Evolutionary conservation across 2,329 filamentous ascomycete genomes (phyloP).

Genomic region (Aspergillus phoenicis): DNA sequence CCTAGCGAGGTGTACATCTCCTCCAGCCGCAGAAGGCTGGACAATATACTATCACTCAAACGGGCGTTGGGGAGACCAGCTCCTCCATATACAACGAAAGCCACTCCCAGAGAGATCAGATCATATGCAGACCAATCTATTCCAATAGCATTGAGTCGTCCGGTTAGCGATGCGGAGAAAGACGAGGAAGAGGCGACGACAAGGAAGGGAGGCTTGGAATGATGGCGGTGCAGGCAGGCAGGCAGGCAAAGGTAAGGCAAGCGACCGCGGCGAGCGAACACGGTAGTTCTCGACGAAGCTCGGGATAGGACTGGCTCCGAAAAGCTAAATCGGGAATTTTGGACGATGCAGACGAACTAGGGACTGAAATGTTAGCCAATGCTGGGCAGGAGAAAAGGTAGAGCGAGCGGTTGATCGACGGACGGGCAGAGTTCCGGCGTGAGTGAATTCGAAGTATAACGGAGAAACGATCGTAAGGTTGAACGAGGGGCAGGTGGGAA

Average conservation of each 20-base stretch:
- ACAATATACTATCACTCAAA: constrained; percentile 18
- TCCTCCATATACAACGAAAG: constrained; percentile 39
- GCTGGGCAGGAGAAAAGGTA: constrained; percentile 19
- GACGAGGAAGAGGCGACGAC: background rate
- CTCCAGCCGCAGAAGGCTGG: constrained; percentile 22
- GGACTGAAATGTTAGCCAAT: constrained; percentile 15
- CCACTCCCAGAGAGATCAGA: constrained; percentile 13
- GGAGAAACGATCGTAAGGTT: constrained; percentile 18
- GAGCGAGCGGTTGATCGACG: constrained; percentile 26
- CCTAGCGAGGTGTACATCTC: constrained; percentile 34
- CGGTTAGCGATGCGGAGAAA: constrained; percentile 1
- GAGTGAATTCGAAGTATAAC: constrained; percentile 18
- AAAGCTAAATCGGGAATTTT: constrained; percentile 9
- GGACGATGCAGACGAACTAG: constrained; percentile 11
- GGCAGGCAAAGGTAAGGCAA: constrained; percentile 11
- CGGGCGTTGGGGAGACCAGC: constrained; percentile 44
- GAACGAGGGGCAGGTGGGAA: constrained; percentile 6
- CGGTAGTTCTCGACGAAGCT: constrained; percentile 11
- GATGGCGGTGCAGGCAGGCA: constrained; percentile 12
- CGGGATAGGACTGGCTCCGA: constrained; percentile 6
- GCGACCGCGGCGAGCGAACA: constrained; percentile 15
- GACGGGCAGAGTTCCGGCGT: constrained; percentile 20
- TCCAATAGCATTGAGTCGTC: constrained; percentile 17
- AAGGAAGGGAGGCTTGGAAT: constrained; percentile 9
- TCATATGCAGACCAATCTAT: constrained; percentile 14